These are phyloP conservation scores for Saturnispora sanitii DNA, from an alignment of 805 yeast genomes.

Conservation along the genomic window DNA sequence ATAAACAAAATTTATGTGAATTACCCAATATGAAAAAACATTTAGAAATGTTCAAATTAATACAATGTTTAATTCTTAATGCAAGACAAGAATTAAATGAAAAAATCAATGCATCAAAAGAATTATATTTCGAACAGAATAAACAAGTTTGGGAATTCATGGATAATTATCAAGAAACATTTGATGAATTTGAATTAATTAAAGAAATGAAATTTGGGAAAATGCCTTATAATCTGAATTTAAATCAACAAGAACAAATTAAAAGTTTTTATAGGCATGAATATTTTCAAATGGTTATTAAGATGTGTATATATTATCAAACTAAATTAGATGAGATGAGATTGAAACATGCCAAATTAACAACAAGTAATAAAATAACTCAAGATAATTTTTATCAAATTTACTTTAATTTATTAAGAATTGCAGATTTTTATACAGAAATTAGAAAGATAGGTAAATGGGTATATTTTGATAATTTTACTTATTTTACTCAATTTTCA, in stretches of 20 bases:
- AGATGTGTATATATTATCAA: slow-evolving; percentile 7
- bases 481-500: slow-evolving; percentile 33
- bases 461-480: slow-evolving; percentile 34
- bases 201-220: slow-evolving; percentile 5
- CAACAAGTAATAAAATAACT: slow-evolving; percentile 14
- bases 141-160: slow-evolving; percentile 14
- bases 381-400: slow-evolving; percentile 26
- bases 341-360: slow-evolving; percentile 22
- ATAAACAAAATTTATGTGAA: background rate
- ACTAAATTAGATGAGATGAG: slow-evolving; percentile 23
- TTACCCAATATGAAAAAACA: slow-evolving; percentile 22
- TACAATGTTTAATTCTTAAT: slow-evolving; percentile 23
- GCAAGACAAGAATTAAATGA: slow-evolving; percentile 21
- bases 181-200: slow-evolving; percentile 12
- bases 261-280: slow-evolving; percentile 15
- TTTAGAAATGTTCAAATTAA: slow-evolving; percentile 19
- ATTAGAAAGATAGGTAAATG: slow-evolving; percentile 40
- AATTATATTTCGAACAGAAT: slow-evolving; percentile 12
- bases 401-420: slow-evolving; percentile 32
- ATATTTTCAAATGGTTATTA: slow-evolving; percentile 19
- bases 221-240: slow-evolving; percentile 5
- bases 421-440: slow-evolving; percentile 41
- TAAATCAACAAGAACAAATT: slow-evolving; percentile 17
- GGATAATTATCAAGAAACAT: background rate
- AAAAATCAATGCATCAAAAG: slow-evolving; percentile 14